These are phyloP conservation scores for Urochloa ruziziensis DNA, from an alignment of 176 grass and related monocot genomes.

Conservation along the genomic window DNA sequence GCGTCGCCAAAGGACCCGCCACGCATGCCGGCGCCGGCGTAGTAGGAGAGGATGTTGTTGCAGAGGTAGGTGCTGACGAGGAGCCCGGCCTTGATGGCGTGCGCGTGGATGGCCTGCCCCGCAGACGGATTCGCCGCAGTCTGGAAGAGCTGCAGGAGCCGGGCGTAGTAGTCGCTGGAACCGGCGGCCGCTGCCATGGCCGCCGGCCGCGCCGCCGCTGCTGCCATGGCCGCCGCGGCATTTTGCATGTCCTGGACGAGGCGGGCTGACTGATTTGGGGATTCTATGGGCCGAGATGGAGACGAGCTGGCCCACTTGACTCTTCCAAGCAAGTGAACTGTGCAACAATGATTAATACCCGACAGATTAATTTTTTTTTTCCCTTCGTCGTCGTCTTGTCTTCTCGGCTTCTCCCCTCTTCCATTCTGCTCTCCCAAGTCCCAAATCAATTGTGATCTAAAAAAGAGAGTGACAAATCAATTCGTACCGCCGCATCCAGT, in stretches of 20 bases:
- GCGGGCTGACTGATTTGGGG: neutral
- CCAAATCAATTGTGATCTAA: too few species aligned
- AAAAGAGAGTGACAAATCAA: neutral
- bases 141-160: constrained; percentile 50
- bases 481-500: neutral
- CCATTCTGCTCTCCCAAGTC: neutral
- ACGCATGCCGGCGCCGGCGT: constrained; percentile 17
- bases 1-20: constrained; percentile 20
- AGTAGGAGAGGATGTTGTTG: constrained; percentile 75
- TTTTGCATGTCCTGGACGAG: constrained; percentile 31
- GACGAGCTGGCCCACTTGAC: neutral
- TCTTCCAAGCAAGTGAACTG: neutral
- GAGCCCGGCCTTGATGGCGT: constrained; percentile 67
- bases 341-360: neutral
- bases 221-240: constrained; percentile 23
- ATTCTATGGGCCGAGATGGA: neutral
- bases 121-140: constrained; percentile 13
- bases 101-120: constrained; percentile 64
- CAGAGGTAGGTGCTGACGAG: constrained; percentile 57
- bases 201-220: constrained; percentile 16
- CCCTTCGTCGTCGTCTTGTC: neutral
- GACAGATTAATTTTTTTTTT: neutral
- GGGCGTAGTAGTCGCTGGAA: constrained; percentile 41
- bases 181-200: neutral
- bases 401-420: neutral